Base-by-base conservation (phyloP, 2,329 filamentous ascomycete species). In the Stachybotrys chartarum region DNA sequence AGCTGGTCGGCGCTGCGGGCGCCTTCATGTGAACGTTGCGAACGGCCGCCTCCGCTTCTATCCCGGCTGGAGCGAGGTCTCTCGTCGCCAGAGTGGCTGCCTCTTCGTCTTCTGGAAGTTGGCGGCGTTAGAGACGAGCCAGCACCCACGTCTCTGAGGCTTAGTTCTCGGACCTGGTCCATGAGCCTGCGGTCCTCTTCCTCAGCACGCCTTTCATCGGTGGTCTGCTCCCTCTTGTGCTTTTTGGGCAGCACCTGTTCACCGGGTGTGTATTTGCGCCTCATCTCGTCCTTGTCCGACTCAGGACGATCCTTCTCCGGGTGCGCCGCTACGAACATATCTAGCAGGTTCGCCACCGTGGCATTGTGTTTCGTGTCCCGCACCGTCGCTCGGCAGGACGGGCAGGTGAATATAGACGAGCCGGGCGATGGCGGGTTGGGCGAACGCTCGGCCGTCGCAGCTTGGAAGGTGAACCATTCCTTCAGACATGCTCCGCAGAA, bases 401-500 rank as follows among this genome's bases (percentile, higher is more conserved):
- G 94, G 74, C 94, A 99, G 50, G 91, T 97, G 70, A 91, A 96
- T 66, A 81, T 67, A 59, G 73, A 63, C 64, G 77, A 58, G 64
- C 79, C 66, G 61, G 78, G 66, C 54, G 76, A 62, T 59, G 83
- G 78, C 47, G 77, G 74, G 11, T 73, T 73, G 12, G 78, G 79
- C 2, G 74, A 72, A 56, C 71, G 74, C 59, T 80, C 81, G 48
- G 80, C 81, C 14, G 78, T 77, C 32, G 79, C 76, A 44, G 86
- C 85, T 70, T 96, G 91, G 72, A 85, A 94, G 59, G 79, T 77
- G 69, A 97, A 99, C 94, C 94, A 99, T 76, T 96, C 91, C 71
- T 96, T 96, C 57, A 97, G 72, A 68, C 94, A 99, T 45, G 90
- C 88, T 60, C 92, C 94, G 76, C 94, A 99, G 72, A 95, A 99